A percentile compares a stretch with the other conserved stretches of the same genome.
phyloP scores from a whole-genome alignment of 768 basidiomycete species.

The Lactarius vividus region DNA sequence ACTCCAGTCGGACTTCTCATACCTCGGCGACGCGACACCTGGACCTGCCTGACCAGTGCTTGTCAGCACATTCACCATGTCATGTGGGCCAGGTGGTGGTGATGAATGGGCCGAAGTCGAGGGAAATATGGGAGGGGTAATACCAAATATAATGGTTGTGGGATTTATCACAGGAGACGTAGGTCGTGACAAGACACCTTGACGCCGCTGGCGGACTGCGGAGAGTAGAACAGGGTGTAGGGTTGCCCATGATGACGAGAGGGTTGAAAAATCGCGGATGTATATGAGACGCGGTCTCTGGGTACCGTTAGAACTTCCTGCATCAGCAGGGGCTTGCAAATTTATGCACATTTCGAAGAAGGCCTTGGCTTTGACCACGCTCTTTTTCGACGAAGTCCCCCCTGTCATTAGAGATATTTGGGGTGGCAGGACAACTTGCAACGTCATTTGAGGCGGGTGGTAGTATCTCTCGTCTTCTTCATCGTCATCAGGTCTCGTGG shows the following conservation, averaged over 20 bases:
- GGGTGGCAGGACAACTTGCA: slow-evolving; percentile 43
- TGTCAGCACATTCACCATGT: slow-evolving; percentile 46
- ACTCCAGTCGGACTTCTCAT: slow-evolving; percentile 52
- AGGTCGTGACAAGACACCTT: slow-evolving; percentile 57
- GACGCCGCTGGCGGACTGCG: slow-evolving; percentile 74
- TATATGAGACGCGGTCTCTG: slow-evolving; percentile 72
- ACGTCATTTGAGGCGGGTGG: slow-evolving; percentile 45
- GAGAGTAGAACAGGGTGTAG: slow-evolving; percentile 83
- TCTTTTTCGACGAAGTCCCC: slow-evolving; percentile 11
- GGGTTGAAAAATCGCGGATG: slow-evolving; percentile 75
- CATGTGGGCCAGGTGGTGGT: slow-evolving; percentile 33
- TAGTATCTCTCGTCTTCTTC: slow-evolving; percentile 39
- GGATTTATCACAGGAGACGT: slow-evolving; percentile 64
- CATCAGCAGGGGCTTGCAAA: slow-evolving; percentile 37
- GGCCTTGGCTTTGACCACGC: slow-evolving; percentile 48
- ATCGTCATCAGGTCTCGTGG: slow-evolving; percentile 39
- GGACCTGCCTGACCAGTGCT: slow-evolving; percentile 38
- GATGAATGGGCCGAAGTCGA: slow-evolving; percentile 34
- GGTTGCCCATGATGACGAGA: slow-evolving; percentile 63
- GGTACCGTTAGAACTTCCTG: slow-evolving; percentile 23
- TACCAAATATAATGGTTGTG: slow-evolving; percentile 84
- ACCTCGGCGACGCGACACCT: slow-evolving; percentile 35
- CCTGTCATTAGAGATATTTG: slow-evolving; percentile 29
- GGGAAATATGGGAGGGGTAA: slow-evolving; percentile 72
- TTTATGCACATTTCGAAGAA: slow-evolving; percentile 83